Conservation (phyloP, 805 yeast species). For the Blastobotrys chiropterorum region DNA sequence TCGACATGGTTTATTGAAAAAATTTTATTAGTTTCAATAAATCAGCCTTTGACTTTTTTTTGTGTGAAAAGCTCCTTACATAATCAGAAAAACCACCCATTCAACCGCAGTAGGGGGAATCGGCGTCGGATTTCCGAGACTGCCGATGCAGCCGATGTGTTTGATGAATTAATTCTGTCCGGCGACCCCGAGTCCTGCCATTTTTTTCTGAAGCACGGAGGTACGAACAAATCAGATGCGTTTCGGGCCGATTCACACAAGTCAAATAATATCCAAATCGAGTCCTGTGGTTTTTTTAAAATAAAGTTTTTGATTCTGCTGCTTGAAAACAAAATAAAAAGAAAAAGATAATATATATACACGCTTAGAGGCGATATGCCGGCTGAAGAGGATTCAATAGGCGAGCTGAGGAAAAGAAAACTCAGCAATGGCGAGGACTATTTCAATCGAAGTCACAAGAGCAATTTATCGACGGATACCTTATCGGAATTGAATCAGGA, state of each 20-base stretch:
- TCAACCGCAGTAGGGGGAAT: too few species aligned
- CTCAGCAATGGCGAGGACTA: neutral
- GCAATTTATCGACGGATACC: neutral
- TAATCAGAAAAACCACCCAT: too few species aligned
- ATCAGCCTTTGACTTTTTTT: neutral
- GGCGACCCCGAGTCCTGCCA: neutral
- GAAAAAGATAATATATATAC: neutral
- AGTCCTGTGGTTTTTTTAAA: too few species aligned
- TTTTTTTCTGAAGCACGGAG: too few species aligned
- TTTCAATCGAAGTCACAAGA: neutral
- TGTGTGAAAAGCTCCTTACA: neutral
- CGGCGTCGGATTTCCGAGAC: too few species aligned
- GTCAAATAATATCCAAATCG: too few species aligned
- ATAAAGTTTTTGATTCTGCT: too few species aligned
- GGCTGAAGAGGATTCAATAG: neutral
- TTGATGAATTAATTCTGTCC: neutral
- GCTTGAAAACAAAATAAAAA: too few species aligned
- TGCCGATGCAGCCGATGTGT: too few species aligned
- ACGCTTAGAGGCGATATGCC: too few species aligned
- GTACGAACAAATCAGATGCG: too few species aligned
- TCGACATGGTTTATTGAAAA: conserved; percentile 53
- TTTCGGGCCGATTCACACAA: too few species aligned
- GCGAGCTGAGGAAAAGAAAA: neutral
- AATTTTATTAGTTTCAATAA: neutral
- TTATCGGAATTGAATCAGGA: neutral